Percentiles rank a stretch among this genome's conserved stretches.
Conservation (phyloP, 2,329 filamentous ascomycete species). For the Cadophora malorum region DNA sequence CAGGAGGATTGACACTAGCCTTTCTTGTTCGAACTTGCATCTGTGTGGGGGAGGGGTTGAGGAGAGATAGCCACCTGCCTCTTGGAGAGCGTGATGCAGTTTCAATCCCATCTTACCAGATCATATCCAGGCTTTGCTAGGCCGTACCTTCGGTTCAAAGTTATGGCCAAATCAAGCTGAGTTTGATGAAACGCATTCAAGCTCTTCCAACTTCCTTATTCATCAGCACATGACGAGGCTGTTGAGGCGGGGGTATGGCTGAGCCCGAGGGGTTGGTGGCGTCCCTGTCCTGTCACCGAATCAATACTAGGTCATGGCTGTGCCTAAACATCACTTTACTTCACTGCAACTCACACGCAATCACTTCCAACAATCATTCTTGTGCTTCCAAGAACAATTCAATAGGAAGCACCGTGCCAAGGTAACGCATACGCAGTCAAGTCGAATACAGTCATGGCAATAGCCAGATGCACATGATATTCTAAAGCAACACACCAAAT, state of each 20-base stretch:
- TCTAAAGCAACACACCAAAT: not conserved
- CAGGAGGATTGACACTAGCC: not conserved
- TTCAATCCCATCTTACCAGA: too few species aligned
- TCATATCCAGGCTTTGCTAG: too few species aligned
- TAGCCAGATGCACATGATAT: not conserved
- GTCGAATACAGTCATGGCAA: not conserved
- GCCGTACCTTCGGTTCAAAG: too few species aligned
- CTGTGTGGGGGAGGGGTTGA: not conserved
- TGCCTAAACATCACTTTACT: conserved; percentile 7
- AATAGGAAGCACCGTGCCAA: not conserved
- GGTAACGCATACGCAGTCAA: not conserved
- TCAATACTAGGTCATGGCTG: conserved; percentile 11
- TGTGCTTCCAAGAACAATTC: not conserved
- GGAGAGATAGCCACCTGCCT: not conserved
- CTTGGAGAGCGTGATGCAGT: too few species aligned
- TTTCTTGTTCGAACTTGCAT: not conserved
- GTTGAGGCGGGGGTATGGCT: conserved; percentile 14
- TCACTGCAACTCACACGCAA: not conserved
- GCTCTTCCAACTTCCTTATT: too few species aligned
- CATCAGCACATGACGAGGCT: conserved; percentile 18
- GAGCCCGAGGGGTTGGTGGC: not conserved
- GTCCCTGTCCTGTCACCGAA: conserved; percentile 3
- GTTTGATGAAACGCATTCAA: too few species aligned
- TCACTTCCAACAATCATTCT: not conserved
- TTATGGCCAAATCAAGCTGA: too few species aligned